Conservation (phyloP, 2,329 filamentous ascomycete species). For the Claviceps africana region DNA sequence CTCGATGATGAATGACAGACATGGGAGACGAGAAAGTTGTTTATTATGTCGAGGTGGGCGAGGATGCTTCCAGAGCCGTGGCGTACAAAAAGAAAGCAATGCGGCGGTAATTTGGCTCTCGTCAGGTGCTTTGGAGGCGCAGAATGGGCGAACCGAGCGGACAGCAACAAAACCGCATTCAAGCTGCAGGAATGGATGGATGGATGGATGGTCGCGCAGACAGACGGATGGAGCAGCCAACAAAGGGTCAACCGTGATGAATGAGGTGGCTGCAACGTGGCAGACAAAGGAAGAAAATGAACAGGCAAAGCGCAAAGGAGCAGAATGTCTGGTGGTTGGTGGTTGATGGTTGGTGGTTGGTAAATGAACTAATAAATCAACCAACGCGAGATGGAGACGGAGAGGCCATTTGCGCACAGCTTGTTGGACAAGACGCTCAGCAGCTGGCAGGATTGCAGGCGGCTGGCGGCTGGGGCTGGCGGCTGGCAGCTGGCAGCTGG, state of each 20-base stretch:
- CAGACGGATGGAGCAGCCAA: background rate
- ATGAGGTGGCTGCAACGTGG: background rate
- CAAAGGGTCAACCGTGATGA: background rate
- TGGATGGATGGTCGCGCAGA: background rate
- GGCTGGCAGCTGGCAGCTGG: background rate
- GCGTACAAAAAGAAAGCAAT: constrained; percentile 3
- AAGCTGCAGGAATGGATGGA: background rate
- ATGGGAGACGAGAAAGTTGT: constrained; percentile 8
- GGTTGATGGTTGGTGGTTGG: background rate
- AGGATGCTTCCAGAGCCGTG: constrained; percentile 5
- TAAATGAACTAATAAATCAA: background rate
- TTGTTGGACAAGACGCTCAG: background rate
- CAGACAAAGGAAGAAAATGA: background rate
- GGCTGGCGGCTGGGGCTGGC: background rate
- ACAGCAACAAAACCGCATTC: no score
- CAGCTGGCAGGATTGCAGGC: no score
- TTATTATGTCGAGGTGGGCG: constrained; percentile 1
- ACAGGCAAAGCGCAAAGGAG: background rate
- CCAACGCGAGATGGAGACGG: background rate
- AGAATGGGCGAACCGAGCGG: background rate
- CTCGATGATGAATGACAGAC: constrained; percentile 3
- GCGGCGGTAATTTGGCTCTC: background rate
- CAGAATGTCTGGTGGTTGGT: background rate
- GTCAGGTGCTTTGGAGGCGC: background rate
- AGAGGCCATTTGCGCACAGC: background rate